phyloP scores from a whole-genome alignment of 352 stramenopile genomes.

The Globisporangium spinosum region DNA sequence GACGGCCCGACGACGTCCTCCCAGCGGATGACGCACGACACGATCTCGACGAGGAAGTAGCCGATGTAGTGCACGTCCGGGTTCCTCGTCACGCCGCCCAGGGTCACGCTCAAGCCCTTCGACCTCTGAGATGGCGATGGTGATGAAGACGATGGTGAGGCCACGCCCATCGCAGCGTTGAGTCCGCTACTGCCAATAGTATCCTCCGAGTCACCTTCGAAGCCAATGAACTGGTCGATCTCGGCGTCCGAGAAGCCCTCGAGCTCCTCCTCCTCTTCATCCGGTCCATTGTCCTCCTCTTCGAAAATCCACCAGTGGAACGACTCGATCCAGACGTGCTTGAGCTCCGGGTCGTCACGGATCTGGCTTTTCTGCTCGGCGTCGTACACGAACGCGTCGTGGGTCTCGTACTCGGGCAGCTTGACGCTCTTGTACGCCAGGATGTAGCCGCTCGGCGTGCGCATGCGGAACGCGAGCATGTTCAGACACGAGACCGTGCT shows the following conservation, averaged over 20 bases:
- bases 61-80: slow-evolving; percentile 10
- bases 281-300: background rate
- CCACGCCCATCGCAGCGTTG: background rate
- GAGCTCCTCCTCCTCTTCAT: background rate
- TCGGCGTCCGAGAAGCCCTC: background rate
- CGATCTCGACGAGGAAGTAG: slow-evolving; percentile 18
- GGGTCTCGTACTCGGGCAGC: slow-evolving; percentile 5
- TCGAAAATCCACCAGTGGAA: slow-evolving; percentile 19
- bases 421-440: slow-evolving; percentile 13
- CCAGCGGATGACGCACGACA: slow-evolving; percentile 17
- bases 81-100: slow-evolving; percentile 15
- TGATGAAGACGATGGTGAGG: no score
- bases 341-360: slow-evolving; percentile 9
- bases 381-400: slow-evolving; percentile 14
- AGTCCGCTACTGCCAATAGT: background rate
- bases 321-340: slow-evolving; percentile 15
- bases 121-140: background rate
- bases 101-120: background rate
- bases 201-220: background rate
- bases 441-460: slow-evolving; percentile 10
- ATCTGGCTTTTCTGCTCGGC: slow-evolving; percentile 10
- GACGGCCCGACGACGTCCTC: slow-evolving; percentile 5
- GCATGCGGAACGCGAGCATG: slow-evolving; percentile 17
- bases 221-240: slow-evolving; percentile 5
- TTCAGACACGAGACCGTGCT: slow-evolving; percentile 37